Conservation (phyloP, 2,329 filamentous ascomycete genomes). For the Paraconiothyrium sp. region DNA sequence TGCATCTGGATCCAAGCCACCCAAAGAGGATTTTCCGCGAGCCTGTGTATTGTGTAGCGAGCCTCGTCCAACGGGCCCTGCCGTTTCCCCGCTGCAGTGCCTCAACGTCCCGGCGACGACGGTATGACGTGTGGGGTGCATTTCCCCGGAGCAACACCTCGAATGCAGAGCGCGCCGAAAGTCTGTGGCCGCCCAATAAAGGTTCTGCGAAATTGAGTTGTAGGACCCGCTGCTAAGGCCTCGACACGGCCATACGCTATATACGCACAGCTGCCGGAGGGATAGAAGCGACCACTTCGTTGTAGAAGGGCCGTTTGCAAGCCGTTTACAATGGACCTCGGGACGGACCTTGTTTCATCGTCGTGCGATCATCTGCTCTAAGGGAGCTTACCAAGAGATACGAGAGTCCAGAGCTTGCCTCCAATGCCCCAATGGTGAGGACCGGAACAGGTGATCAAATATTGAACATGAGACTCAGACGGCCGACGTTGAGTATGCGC, state of each 20-base stretch:
- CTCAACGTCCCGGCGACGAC: not conserved
- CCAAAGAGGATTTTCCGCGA: not conserved
- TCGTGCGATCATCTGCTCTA: not conserved
- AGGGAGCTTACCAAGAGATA: too few species aligned
- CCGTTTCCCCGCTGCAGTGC: slow-evolving; percentile 7
- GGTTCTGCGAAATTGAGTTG: not conserved
- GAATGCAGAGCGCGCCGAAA: not conserved
- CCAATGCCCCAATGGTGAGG: too few species aligned
- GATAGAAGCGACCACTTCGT: not conserved
- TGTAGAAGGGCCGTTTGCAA: not conserved
- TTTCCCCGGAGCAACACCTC: not conserved
- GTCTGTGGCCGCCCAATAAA: not conserved
- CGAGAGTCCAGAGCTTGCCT: too few species aligned
- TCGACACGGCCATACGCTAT: not conserved
- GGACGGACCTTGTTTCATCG: not conserved
- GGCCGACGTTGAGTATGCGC: too few species aligned
- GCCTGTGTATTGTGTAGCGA: not conserved
- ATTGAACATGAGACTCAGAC: too few species aligned
- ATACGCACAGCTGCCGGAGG: not conserved
- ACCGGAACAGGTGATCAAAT: too few species aligned
- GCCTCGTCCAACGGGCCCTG: not conserved
- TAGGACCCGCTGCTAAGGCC: too few species aligned
- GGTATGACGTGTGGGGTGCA: slow-evolving; percentile 1
- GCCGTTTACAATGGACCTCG: not conserved
- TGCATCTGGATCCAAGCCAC: too few species aligned